phyloP scores from a whole-genome alignment of 805 yeast genomes.

The Zygosaccharomyces kombuchaensis region DNA sequence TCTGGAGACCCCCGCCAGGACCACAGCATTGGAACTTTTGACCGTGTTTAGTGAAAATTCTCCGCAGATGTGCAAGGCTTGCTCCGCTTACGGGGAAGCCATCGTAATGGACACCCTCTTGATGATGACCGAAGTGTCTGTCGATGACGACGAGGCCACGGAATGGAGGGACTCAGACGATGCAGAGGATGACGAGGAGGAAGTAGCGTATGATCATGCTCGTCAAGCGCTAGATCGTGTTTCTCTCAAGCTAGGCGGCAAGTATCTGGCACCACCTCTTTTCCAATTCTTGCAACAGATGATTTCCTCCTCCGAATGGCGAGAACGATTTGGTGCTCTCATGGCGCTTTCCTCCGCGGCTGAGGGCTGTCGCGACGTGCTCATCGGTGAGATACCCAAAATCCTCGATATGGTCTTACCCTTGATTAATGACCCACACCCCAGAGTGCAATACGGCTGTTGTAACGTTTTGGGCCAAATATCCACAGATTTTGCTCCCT shows the following conservation, averaged over 20 bases:
- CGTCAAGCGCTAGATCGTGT: conserved; percentile 93
- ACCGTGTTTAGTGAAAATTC: conserved; percentile 90
- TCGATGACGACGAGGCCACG: conserved; percentile 79
- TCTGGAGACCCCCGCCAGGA: conserved; percentile 71
- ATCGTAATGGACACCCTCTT: conserved; percentile 70
- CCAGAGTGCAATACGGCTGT: conserved; percentile 95
- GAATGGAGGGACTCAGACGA: conserved; percentile 85
- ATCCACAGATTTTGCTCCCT: conserved; percentile 91
- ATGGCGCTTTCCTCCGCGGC: conserved; percentile 97
- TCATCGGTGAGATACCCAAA: conserved; percentile 75
- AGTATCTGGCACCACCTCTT: conserved; percentile 74
- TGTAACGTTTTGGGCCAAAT: conserved; percentile 97
- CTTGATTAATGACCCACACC: conserved; percentile 76
- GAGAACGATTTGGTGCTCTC: conserved; percentile 92
- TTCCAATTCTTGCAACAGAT: conserved; percentile 83
- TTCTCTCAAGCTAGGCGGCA: conserved; percentile 77
- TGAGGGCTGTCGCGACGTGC: conserved; percentile 90
- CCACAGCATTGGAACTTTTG: conserved; percentile 82
- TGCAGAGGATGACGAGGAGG: conserved; percentile 76
- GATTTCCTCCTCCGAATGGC: conserved; percentile 76
- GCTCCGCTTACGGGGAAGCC: conserved; percentile 63
- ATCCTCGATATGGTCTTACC: conserved; percentile 84
- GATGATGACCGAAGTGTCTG: conserved; percentile 89
- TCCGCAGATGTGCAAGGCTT: conserved; percentile 89
- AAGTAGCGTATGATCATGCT: conserved; percentile 83